A percentile compares a stretch with the other conserved stretches of the same genome.
Evolutionary conservation across 441 rosid genomes (phyloP).

Genomic region (Hura crepitans): DNA sequence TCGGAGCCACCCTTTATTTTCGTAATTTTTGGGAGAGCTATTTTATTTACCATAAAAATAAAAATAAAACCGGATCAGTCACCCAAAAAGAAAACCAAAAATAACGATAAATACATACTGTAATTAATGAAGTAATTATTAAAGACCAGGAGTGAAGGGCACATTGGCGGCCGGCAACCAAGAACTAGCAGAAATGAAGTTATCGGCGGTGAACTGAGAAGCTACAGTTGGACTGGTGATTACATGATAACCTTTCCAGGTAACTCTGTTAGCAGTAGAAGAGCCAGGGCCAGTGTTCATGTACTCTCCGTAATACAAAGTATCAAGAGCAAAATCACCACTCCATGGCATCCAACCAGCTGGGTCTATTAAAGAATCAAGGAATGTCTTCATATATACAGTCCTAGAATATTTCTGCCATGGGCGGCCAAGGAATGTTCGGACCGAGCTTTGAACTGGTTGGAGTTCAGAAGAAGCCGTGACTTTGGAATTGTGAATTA

Average conservation of each 20-base stretch:
- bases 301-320: slow-evolving; percentile 76
- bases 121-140: too few species aligned
- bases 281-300: slow-evolving; percentile 65
- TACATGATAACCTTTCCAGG: slow-evolving; percentile 65
- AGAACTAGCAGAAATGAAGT: slow-evolving; percentile 55
- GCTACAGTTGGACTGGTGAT: slow-evolving; percentile 55
- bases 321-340: slow-evolving; percentile 50
- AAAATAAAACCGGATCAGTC: neutral
- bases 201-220: slow-evolving; percentile 55
- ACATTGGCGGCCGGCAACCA: slow-evolving; percentile 72
- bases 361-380: slow-evolving; percentile 52
- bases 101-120: neutral
- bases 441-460: slow-evolving; percentile 43
- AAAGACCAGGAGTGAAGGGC: slow-evolving; percentile 60
- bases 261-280: slow-evolving; percentile 58
- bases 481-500: slow-evolving; percentile 59
- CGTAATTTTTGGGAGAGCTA: neutral
- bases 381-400: slow-evolving; percentile 45
- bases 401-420: slow-evolving; percentile 73
- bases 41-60: neutral
- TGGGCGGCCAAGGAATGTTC: slow-evolving; percentile 65
- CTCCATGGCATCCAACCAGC: slow-evolving; percentile 71
- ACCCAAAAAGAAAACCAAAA: neutral
- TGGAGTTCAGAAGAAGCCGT: slow-evolving; percentile 56
- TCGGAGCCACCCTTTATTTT: neutral